Conservation (phyloP, 2,329 filamentous ascomycete species). For the Phialophora macrospora region DNA sequence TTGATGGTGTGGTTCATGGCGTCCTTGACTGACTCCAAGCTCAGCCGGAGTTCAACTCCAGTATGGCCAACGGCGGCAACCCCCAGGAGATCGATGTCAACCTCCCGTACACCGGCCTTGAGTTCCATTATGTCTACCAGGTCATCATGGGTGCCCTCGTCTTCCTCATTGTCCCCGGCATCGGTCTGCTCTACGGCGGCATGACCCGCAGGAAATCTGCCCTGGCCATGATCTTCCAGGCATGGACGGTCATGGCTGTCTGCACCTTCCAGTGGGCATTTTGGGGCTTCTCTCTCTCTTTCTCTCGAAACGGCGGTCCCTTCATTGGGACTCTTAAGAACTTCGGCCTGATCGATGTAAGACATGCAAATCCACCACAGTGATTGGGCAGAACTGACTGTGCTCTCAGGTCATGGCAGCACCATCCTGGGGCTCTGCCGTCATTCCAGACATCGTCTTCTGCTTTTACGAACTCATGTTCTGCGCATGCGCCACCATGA, state of each 20-base stretch:
- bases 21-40: conserved; percentile 2
- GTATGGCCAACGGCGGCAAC: conserved; percentile 60
- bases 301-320: conserved; percentile 62
- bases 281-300: conserved; percentile 68
- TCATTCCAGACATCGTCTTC: conserved; percentile 69
- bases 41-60: conserved; percentile 43
- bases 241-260: conserved; percentile 61
- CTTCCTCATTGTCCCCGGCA: conserved; percentile 70
- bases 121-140: conserved; percentile 67
- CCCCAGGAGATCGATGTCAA: conserved; percentile 61
- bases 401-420: conserved; percentile 49
- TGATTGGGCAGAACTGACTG: conserved; percentile 6
- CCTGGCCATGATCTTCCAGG: conserved; percentile 66
- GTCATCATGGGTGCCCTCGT: conserved; percentile 65
- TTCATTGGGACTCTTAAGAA: conserved; percentile 68
- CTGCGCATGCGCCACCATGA: conserved; percentile 60
- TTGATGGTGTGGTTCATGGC: neutral
- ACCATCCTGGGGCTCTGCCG: conserved; percentile 61
- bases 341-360: conserved; percentile 65
- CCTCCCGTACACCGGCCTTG: conserved; percentile 61
- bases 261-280: conserved; percentile 63
- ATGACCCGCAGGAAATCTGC: conserved; percentile 67
- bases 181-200: conserved; percentile 68
- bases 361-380: conserved; percentile 54
- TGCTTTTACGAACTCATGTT: conserved; percentile 70